These are phyloP conservation scores for Anisogramma anomala DNA, from an alignment of 2,329 filamentous ascomycete species.

Conservation along the genomic window DNA sequence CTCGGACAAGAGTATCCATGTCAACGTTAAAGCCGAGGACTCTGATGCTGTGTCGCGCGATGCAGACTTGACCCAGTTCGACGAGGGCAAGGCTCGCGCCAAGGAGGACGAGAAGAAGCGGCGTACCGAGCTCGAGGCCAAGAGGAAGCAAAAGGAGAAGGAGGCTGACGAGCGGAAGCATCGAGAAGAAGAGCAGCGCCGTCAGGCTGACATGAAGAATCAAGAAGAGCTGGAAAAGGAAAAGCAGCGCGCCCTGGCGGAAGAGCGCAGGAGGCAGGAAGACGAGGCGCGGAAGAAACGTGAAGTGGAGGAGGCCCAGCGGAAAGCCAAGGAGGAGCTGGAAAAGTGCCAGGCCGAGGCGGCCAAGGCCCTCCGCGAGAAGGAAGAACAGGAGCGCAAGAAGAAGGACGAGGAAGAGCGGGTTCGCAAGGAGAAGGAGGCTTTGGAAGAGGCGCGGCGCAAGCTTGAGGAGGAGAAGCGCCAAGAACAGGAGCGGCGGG, in stretches of 20 bases:
- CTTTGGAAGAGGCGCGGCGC: conserved; percentile 36
- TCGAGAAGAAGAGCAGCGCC: conserved; percentile 18
- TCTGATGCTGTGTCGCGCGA: conserved; percentile 46
- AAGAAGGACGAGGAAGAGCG: conserved; percentile 36
- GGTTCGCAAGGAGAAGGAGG: conserved; percentile 33
- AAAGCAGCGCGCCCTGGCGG: conserved; percentile 19
- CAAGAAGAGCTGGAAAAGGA: conserved; percentile 26
- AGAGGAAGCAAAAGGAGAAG: conserved; percentile 23
- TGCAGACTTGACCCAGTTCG: conserved; percentile 21
- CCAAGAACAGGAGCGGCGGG: conserved; percentile 36
- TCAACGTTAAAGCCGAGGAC: conserved; percentile 49
- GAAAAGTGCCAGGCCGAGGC: conserved; percentile 40
- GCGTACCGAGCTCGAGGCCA: conserved; percentile 20
- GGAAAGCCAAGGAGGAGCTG: conserved; percentile 39
- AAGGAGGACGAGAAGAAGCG: conserved; percentile 21
- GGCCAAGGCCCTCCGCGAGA: conserved; percentile 37
- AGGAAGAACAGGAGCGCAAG: conserved; percentile 28
- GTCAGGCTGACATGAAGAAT: conserved; percentile 15
- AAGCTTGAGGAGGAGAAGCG: conserved; percentile 42
- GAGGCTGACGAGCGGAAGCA: conserved; percentile 20
- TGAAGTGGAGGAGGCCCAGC: conserved; percentile 37
- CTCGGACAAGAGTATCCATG: conserved; percentile 41
- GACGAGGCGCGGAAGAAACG: conserved; percentile 24
- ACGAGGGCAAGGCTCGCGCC: conserved; percentile 17
- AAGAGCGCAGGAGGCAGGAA: conserved; percentile 19